Evolutionary conservation across 208 protist species (phyloP), one percentile per base, ranked within the genome.

Genomic region (Leishmania gerbilli): DNA sequence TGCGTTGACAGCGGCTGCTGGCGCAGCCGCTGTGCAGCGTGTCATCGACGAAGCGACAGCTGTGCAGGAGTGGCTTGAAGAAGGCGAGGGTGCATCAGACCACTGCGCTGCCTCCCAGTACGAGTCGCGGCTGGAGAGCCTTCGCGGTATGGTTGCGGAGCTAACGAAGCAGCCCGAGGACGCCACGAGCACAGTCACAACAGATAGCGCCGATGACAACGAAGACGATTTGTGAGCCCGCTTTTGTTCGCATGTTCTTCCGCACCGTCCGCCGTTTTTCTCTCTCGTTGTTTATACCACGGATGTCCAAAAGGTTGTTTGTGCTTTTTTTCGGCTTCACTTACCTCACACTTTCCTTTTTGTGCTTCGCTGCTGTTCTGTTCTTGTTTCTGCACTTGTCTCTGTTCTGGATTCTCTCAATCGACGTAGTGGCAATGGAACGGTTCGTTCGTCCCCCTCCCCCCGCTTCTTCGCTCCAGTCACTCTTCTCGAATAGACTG

Each of bases 21-120:
- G 68, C 40, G 42, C 84, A 19, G 79, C 79, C 40, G 82, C 85
- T n/a, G 53, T 90, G 77, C 76, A 90, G 45, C 42, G 67, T 37
- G 56, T 92, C 21, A 84, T 83, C 71, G 79, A 83, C 1, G 78
- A 81, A 58, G 75, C 93, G 11, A 74, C 64, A 56, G 77, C 81
- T 8, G 56, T 84, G 27, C 79, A 91, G 76, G 85, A 95, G 45
- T 97, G 95, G 93, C 72, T 96, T 24, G 92, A 97, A 68, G 90
- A 94, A 62, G 92, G 92, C n/a, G 81, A 90, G 40, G 93, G 93
- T 55, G 88, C 84, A 64, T 85, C 81, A 56, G 92, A 97, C 47
- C 56, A 74, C 24, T 96, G 93, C 74, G 76, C 76, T 31, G 87
- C 81, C 47, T 81, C 85, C 13, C 83, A 92, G 75, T 96, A 94